These are phyloP conservation scores for Aspergillus egyptiacus DNA, from an alignment of 495 filamentous ascomycete species.

Conservation along the genomic window DNA sequence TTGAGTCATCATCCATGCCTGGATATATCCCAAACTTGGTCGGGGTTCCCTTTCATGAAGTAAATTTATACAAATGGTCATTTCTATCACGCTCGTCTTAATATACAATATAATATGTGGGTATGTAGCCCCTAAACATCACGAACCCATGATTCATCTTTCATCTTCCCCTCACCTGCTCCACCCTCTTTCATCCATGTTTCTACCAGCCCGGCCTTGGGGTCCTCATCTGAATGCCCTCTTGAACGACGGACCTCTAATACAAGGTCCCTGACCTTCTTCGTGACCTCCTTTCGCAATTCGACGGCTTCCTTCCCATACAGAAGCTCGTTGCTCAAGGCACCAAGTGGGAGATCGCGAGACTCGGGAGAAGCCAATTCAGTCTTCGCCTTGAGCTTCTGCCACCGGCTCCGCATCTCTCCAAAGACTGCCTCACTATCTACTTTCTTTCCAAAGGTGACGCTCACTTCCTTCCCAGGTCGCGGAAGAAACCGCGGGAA, in stretches of 20 bases:
- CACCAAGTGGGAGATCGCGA: constrained; percentile 45
- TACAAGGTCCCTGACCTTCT: constrained; percentile 70
- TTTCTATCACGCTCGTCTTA: constrained; percentile 1
- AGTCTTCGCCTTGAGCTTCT: constrained; percentile 48
- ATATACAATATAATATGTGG: constrained; percentile 10
- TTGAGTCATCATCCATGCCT: neutral
- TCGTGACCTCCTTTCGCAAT: constrained; percentile 76
- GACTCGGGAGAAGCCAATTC: constrained; percentile 29
- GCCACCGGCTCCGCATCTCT: constrained; percentile 65
- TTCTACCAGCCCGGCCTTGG: constrained; percentile 56
- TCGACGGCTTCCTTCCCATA: constrained; percentile 66
- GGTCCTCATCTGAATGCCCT: constrained; percentile 76
- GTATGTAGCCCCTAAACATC: constrained; percentile 38
- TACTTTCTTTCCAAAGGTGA: constrained; percentile 62
- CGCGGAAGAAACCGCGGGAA: constrained; percentile 83
- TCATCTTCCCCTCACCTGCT: constrained; percentile 53
- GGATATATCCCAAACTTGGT: too few species aligned
- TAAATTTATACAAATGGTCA: neutral
- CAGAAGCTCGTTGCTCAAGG: constrained; percentile 63
- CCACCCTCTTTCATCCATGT: constrained; percentile 55
- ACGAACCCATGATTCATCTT: constrained; percentile 58
- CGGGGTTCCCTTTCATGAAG: neutral
- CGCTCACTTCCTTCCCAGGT: constrained; percentile 58
- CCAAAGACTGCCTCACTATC: constrained; percentile 48
- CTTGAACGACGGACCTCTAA: constrained; percentile 63